Evolutionary conservation across 345 rosid genomes (phyloP), one percentile per base, ranked within the genome.

Genomic region (Adansonia digitata): DNA sequence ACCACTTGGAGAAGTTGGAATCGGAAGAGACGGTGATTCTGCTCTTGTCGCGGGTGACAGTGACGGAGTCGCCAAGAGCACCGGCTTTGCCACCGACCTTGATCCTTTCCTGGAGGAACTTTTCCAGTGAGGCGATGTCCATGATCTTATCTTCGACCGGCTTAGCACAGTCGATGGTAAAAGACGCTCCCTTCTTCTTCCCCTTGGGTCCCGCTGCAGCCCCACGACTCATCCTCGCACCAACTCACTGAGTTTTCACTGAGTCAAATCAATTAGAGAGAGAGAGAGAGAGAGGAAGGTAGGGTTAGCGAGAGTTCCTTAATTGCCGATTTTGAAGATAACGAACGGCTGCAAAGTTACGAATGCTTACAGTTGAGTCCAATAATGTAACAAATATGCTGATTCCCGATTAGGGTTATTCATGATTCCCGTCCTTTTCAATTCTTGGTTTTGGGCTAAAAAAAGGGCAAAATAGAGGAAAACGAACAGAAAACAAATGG

Each of bases 51-150:
- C 88, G 78, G 2, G 82, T 35, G 52, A 92, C 75, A 5, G 89
- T 72, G 60, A 92, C 77, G 26, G 87, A 56, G 46, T 90, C 92
- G 0, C 93, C 94, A 4, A 91, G 92, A 70, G 90, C 88, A n/a
- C 97, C 94, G 0, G 97, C 85, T 76, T 91, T 92, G 76, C 94
- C 97, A 8, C 92, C 91, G 71, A 90, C 94, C 87, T 90, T 92
- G 84, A 90, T 92, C 20, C 91, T 77, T 73, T 92, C 93, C 79
- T 88, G 95, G 74, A 92, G 93, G 75, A 92, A 92, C 83, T 90
- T 92, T 56, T 92, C 93, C 4, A 92, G 83, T 0, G 94, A 88
- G 12, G 92, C 92, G 7, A 90, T 84, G 77, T 92, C 97, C 94
- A 90, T 88, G 64, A 91, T 88, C 81, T 85, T 88, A 53, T 90